phyloP scores from a whole-genome alignment of 2,329 filamentous ascomycete species.

The Gnomoniopsis smithogilvyi region DNA sequence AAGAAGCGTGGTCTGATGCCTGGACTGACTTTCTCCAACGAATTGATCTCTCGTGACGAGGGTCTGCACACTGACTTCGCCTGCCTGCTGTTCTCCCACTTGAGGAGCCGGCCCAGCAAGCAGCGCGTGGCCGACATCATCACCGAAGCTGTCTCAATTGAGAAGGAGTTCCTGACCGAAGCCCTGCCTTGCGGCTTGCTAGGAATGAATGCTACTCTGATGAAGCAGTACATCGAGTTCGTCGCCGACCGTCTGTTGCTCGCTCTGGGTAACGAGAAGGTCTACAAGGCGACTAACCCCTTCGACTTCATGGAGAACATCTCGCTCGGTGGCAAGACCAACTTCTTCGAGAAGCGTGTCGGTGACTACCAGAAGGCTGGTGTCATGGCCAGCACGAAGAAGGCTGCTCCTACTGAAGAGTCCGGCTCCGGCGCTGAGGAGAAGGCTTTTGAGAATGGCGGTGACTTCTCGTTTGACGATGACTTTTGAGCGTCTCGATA shows the following conservation, averaged over 20 bases:
- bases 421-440: conserved; percentile 40
- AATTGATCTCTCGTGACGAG: conserved; percentile 99
- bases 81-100: conserved; percentile 94
- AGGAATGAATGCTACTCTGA: conserved; percentile 94
- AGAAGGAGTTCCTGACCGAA: conserved; percentile 97
- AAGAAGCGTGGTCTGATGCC: conserved; percentile 99
- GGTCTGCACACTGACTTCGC: conserved; percentile 99
- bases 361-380: conserved; percentile 99
- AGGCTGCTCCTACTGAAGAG: conserved; percentile 45
- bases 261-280: conserved; percentile 89
- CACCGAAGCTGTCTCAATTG: conserved; percentile 87
- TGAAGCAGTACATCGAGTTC: conserved; percentile 99
- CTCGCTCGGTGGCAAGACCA: conserved; percentile 97
- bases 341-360: conserved; percentile 99
- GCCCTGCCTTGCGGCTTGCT: conserved; percentile 89
- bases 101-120: conserved; percentile 86
- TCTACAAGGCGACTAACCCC: conserved; percentile 89
- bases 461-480: conserved; percentile 91
- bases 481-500: conserved; percentile 70
- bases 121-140: conserved; percentile 83
- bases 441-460: conserved; percentile 54
- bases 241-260: conserved; percentile 93
- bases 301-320: conserved; percentile 99
- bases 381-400: conserved; percentile 91
- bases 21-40: conserved; percentile 97